Conservation (phyloP, 2,329 filamentous ascomycete species). For the Apiospora arundinis region DNA sequence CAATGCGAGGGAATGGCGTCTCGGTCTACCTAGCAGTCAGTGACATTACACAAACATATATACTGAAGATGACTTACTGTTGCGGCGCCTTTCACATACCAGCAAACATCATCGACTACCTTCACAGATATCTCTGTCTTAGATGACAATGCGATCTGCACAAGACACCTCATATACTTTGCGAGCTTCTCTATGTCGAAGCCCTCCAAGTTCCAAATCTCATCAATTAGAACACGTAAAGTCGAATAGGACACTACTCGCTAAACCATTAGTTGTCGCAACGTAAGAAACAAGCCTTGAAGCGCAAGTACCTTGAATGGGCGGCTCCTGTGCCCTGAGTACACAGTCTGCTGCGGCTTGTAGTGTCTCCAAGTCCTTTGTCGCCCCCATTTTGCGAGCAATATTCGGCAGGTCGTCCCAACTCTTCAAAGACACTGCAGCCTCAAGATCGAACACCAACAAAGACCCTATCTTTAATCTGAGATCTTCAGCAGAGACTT, state of each 20-base stretch:
- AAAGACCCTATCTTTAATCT: slow-evolving; percentile 68
- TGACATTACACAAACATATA: too few relatives aligned
- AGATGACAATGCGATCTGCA: slow-evolving; percentile 68
- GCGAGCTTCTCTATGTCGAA: slow-evolving; percentile 68
- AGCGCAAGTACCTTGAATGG: slow-evolving; percentile 53
- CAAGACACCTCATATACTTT: slow-evolving; percentile 80
- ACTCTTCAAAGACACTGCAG: slow-evolving; percentile 66
- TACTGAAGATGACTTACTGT: slow-evolving; percentile 46
- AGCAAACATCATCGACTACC: slow-evolving; percentile 68
- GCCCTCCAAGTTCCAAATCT: slow-evolving; percentile 63
- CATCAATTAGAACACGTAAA: slow-evolving; percentile 73
- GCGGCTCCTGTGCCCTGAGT: slow-evolving; percentile 56
- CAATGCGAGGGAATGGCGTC: slow-evolving; percentile 65
- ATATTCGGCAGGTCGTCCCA: slow-evolving; percentile 71
- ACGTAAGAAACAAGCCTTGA: not conserved
- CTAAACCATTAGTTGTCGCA: not conserved
- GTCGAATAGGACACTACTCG: slow-evolving; percentile 55
- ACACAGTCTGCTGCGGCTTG: slow-evolving; percentile 72
- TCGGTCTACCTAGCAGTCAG: slow-evolving; percentile 41
- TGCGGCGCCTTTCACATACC: slow-evolving; percentile 57
- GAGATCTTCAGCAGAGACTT: slow-evolving; percentile 58
- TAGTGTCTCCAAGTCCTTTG: slow-evolving; percentile 53
- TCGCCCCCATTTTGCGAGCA: slow-evolving; percentile 57
- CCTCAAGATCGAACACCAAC: slow-evolving; percentile 81
- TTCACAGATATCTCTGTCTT: slow-evolving; percentile 62